Evolutionary conservation across 73 alveolate genomes (phyloP), one percentile per base, ranked within the genome.

Genomic region (Uronychia binucleata): DNA sequence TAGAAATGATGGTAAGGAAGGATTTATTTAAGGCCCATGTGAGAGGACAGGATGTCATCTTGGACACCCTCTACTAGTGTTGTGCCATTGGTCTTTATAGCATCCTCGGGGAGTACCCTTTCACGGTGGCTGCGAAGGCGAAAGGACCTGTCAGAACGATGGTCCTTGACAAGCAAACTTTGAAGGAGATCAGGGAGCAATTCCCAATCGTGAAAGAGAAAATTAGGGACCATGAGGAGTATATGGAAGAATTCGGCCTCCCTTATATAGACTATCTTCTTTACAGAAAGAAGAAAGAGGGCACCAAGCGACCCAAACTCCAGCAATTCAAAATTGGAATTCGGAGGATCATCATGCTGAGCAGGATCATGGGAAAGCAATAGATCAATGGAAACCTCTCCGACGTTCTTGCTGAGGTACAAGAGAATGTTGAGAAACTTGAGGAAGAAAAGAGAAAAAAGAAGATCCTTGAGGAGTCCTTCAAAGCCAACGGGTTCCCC

Each of bases 21-120:
- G 74, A 58, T 35, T 46, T 46, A 11, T 19, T 46, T 46, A 46
- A 46, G 67, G 19, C 19, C 5, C 5, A 46, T 46, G 19, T 46
- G 67, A 33, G 59, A 1, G 58, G 58, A 33, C 30, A 59, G n/a
- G 88, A 81, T 28, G 88, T 58, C n/a, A 0, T 59, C 26, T 33
- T 81, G 30, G 88, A 81, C 74, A 60, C 81, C 0, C 75, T 81
- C 0, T 81, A 81, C 30, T 81, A 81, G 31, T 74, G 77, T 19
- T 81, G 88, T 28, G 31, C 57, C 13, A 31, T 59, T 30, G 88
- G 88, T 5, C 80, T 34, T 30, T 81, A 81, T 81, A 78, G 88
- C n/a, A 57, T 81, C 79, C 34, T 81, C 57, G 88, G 88, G 28
- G 81, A 81, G 1, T 81, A 59, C 30, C n/a, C 35, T 11, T 78